A percentile compares a stretch with the other conserved stretches of the same genome.
These are phyloP conservation scores for Cardamine chenopodiifolia DNA, from an alignment of 345 rosid genomes.

Conservation along the genomic window DNA sequence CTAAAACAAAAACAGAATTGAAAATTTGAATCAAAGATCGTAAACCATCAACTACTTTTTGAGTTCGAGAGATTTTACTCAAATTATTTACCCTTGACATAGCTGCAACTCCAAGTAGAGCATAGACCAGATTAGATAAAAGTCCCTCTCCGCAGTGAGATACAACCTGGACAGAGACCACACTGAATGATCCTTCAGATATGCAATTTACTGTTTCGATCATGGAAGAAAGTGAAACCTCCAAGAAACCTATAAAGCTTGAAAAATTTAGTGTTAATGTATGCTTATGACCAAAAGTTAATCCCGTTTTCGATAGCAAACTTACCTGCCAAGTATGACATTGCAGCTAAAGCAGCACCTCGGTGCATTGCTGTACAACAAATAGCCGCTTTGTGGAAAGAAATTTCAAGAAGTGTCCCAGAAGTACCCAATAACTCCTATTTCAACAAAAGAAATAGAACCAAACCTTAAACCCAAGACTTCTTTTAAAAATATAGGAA, in stretches of 20 bases:
- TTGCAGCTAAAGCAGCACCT: constrained; percentile 93
- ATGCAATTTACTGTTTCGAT: constrained; percentile 55
- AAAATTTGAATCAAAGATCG: not conserved
- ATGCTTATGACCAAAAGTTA: not conserved
- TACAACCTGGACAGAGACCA: constrained; percentile 67
- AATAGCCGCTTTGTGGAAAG: constrained; percentile 97
- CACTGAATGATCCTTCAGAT: constrained; percentile 72
- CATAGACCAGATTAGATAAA: constrained; percentile 83
- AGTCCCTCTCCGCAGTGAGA: constrained; percentile 92
- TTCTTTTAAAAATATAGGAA: not conserved
- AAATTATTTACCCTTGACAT: constrained; percentile 79
- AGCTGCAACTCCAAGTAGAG: constrained; percentile 94
- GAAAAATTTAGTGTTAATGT: constrained; percentile 17
- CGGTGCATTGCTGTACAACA: constrained; percentile 99
- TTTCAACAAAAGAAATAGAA: constrained; percentile 22
- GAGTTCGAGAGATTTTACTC: not conserved
- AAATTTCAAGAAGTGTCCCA: constrained; percentile 78
- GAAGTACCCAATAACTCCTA: constrained; percentile 82
- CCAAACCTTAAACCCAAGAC: constrained; percentile 4
- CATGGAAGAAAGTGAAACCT: constrained; percentile 63
- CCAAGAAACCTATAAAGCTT: constrained; percentile 71
- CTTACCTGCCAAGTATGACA: constrained; percentile 93
- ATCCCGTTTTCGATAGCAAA: not conserved
- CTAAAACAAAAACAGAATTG: constrained; percentile 40
- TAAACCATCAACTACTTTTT: not conserved